Conservation (phyloP, 148 eudicot species). For the Polygonum maritimum region DNA sequence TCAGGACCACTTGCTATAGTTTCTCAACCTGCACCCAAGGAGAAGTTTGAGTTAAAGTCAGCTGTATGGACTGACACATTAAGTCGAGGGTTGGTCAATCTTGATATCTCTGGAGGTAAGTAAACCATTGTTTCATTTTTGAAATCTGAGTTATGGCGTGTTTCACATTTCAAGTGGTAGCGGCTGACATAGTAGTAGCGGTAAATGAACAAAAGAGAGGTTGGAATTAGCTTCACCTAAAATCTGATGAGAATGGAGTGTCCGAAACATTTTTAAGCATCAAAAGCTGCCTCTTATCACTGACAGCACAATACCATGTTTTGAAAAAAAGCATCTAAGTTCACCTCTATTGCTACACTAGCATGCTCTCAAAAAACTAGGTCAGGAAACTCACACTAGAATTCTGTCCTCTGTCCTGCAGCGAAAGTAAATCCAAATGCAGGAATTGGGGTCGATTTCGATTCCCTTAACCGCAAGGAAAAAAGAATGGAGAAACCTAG, state of each 20-base stretch:
- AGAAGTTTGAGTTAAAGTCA: slow-evolving; percentile 82
- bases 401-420: slow-evolving; percentile 26
- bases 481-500: slow-evolving; percentile 89
- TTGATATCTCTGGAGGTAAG: slow-evolving; percentile 91
- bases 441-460: slow-evolving; percentile 86
- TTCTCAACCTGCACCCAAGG: slow-evolving; percentile 52
- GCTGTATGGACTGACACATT: slow-evolving; percentile 94
- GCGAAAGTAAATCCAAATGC: slow-evolving; percentile 79
- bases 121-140: background rate
- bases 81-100: slow-evolving; percentile 76
- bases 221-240: too few relatives aligned
- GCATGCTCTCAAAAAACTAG: background rate
- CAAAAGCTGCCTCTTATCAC: too few relatives aligned
- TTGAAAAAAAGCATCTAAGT: too few relatives aligned
- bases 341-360: background rate
- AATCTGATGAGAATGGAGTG: too few relatives aligned
- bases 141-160: background rate
- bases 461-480: slow-evolving; percentile 84
- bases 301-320: too few relatives aligned
- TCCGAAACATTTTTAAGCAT: too few relatives aligned
- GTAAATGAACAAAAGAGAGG: too few relatives aligned
- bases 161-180: too few relatives aligned
- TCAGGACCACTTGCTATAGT: slow-evolving; percentile 41
- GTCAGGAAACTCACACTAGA: background rate
- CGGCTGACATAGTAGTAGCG: too few relatives aligned